Evolutionary conservation across 352 stramenopile species (phyloP).

Genomic region (Globisporangium recalcitrans): DNA sequence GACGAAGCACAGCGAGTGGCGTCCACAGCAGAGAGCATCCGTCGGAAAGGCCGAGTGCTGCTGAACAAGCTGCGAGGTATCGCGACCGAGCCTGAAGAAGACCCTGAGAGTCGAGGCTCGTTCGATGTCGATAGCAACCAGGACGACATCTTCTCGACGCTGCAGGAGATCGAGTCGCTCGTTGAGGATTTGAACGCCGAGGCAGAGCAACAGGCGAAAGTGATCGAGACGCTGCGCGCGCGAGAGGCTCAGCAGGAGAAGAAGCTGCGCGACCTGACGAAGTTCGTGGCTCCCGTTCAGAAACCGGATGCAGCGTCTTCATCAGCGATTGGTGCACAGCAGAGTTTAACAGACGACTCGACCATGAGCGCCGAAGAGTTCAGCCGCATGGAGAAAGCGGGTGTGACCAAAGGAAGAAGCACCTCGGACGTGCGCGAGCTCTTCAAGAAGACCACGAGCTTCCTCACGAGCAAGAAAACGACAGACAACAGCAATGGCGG

Average conservation of each 20-base stretch:
- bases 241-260: constrained; percentile 24
- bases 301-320: constrained; percentile 9
- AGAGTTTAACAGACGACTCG: constrained; percentile 14
- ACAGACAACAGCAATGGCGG: constrained; percentile 1
- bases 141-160: constrained; percentile 23
- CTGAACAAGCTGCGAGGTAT: constrained; percentile 21
- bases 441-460: constrained; percentile 36
- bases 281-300: constrained; percentile 15
- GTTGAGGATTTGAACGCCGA: constrained; percentile 55
- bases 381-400: constrained; percentile 19
- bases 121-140: constrained; percentile 8
- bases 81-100: background rate
- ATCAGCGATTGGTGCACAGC: background rate
- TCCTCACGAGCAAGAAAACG: constrained; percentile 18
- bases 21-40: constrained; percentile 8
- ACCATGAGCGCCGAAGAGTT: constrained; percentile 15
- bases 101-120: constrained; percentile 6
- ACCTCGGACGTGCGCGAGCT: constrained; percentile 42
- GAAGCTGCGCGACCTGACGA: constrained; percentile 26
- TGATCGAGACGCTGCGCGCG: constrained; percentile 30
- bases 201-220: constrained; percentile 37
- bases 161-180: constrained; percentile 36
- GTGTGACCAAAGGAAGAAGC: constrained; percentile 24
- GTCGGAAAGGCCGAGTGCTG: constrained; percentile 13
- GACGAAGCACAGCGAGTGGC: constrained; percentile 11